Percentiles rank a stretch among this genome's conserved stretches.
phyloP scores from a whole-genome alignment of 1,284 basidiomycete genomes.

The Malassezia globosa region DNA sequence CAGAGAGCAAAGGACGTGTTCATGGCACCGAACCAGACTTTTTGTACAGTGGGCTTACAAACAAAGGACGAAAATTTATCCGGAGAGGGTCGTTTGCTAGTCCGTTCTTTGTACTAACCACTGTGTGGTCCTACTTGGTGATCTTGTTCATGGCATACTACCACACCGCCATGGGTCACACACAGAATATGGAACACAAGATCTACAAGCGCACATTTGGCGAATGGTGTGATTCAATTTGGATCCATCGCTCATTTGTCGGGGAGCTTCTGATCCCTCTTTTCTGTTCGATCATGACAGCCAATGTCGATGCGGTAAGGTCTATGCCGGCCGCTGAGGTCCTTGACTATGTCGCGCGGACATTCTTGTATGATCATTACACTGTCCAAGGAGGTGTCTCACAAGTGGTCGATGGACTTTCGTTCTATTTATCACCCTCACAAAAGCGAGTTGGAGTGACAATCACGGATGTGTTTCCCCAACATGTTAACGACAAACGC shows the following conservation, averaged over 20 bases:
- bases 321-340: constrained; percentile 33
- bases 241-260: constrained; percentile 21
- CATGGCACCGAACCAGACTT: constrained; percentile 2
- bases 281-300: constrained; percentile 39
- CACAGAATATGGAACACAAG: constrained; percentile 22
- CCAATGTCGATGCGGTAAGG: constrained; percentile 18
- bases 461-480: constrained; percentile 15
- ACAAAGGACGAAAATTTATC: background rate
- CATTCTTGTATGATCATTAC: constrained; percentile 35
- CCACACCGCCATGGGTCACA: constrained; percentile 26
- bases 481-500: background rate
- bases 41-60: constrained; percentile 3
- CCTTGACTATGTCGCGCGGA: constrained; percentile 40
- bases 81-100: background rate
- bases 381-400: constrained; percentile 38
- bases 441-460: constrained; percentile 9
- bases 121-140: constrained; percentile 32
- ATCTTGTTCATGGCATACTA: constrained; percentile 27
- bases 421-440: constrained; percentile 2
- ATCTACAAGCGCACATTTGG: constrained; percentile 17
- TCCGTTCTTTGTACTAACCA: background rate
- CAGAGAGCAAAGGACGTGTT: background rate
- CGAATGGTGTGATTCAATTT: constrained; percentile 11
- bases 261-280: constrained; percentile 28
- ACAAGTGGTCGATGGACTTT: constrained; percentile 26